Percentiles rank a stretch among this genome's conserved stretches.
Conservation (phyloP, 1,284 basidiomycete species). For the Apiotrichum sp. region DNA sequence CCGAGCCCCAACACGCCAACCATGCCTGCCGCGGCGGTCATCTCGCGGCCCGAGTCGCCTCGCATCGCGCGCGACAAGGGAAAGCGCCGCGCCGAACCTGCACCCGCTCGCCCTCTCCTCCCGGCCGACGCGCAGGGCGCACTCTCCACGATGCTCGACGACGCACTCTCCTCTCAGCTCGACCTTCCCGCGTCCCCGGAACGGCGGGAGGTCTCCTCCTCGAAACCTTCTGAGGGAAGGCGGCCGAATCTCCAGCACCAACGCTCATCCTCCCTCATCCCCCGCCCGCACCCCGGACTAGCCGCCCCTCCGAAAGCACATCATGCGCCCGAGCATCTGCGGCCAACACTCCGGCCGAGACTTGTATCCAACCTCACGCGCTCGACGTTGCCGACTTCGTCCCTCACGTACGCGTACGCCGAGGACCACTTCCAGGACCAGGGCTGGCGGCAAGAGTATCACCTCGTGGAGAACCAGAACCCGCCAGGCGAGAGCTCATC, state of each 20-base stretch:
- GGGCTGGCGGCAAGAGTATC: conserved; percentile 2
- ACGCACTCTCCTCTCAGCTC: conserved; percentile 32
- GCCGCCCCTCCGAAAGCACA: conserved; percentile 4
- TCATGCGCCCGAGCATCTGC: not conserved
- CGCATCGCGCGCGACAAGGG: conserved; percentile 12
- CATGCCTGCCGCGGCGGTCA: not conserved
- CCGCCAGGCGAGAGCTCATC: not conserved
- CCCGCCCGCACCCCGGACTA: not conserved
- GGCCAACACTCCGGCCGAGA: conserved; percentile 18
- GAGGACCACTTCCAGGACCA: conserved; percentile 10
- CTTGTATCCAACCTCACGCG: conserved; percentile 35
- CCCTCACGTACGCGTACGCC: conserved; percentile 24
- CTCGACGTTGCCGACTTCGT: conserved; percentile 32
- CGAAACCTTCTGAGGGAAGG: not conserved
- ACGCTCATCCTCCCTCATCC: not conserved
- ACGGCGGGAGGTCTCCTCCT: not conserved
- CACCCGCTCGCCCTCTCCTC: conserved; percentile 1
- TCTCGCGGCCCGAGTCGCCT: not conserved
- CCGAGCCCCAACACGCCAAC: not conserved
- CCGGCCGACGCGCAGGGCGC: not conserved
- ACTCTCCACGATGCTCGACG: conserved; percentile 18
- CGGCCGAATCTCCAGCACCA: too few relatives aligned
- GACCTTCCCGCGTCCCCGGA: conserved; percentile 2
- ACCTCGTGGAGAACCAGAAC: not conserved
- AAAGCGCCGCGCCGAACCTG: conserved; percentile 18